phyloP scores from a whole-genome alignment of 352 stramenopile species.

The Phytophthora ohioensis region DNA sequence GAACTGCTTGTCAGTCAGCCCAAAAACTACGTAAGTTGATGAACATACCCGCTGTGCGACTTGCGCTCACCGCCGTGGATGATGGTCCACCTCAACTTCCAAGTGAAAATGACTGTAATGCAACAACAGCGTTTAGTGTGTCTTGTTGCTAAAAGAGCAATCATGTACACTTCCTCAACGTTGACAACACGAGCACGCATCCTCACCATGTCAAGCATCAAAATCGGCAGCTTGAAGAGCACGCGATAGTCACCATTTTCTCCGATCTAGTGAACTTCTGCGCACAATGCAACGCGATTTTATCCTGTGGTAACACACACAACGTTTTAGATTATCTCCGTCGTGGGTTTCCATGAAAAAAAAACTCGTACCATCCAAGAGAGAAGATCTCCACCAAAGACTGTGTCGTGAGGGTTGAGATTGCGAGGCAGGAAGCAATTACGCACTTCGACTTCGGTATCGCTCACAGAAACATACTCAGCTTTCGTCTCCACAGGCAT shows the following conservation, averaged over 20 bases:
- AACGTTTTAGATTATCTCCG: background rate
- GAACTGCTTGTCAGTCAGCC: no score
- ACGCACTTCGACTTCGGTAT: conserved; percentile 63
- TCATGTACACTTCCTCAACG: conserved; percentile 30
- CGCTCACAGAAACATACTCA: conserved; percentile 42
- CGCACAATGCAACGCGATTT: conserved; percentile 63
- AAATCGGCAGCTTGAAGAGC: conserved; percentile 68
- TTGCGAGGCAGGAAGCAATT: conserved; percentile 66
- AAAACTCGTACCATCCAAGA: conserved; percentile 53
- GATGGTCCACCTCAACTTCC: conserved; percentile 59
- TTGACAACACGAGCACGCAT: conserved; percentile 62
- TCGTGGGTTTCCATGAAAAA: background rate
- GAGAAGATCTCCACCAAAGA: conserved; percentile 66
- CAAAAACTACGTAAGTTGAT: no score
- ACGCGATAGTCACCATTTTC: conserved; percentile 70
- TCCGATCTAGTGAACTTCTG: conserved; percentile 69
- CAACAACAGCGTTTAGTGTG: background rate
- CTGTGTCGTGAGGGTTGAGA: conserved; percentile 65
- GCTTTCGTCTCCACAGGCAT: conserved; percentile 31
- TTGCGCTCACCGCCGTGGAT: conserved; percentile 30
- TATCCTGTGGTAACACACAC: conserved; percentile 37
- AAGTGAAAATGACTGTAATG: conserved; percentile 42
- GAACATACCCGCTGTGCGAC: conserved; percentile 51
- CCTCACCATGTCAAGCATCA: conserved; percentile 53
- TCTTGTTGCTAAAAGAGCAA: background rate